Evolutionary conservation across 495 filamentous ascomycete genomes (phyloP).

Genomic region (Penicillium robsamsonii): DNA sequence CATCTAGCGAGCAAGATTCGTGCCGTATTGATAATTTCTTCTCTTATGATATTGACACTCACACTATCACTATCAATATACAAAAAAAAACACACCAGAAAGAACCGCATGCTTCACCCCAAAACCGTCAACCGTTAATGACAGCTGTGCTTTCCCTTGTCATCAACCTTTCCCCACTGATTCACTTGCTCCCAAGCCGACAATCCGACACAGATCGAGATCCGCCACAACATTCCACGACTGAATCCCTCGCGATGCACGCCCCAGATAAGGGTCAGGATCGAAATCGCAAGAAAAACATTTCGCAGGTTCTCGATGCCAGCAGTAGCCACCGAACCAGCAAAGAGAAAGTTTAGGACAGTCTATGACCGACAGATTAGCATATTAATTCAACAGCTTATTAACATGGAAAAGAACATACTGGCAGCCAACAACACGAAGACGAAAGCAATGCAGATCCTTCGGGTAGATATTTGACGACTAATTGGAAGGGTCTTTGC

Average conservation of each 20-base stretch:
- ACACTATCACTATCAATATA: background rate
- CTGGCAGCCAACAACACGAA: conserved; percentile 2
- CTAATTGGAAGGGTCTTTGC: background rate
- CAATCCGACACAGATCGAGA: background rate
- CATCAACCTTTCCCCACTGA: background rate
- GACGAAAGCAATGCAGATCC: conserved; percentile 1
- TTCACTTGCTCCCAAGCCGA: background rate
- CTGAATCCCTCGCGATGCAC: background rate
- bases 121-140: background rate
- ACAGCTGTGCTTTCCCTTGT: background rate
- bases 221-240: background rate
- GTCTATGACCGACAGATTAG: background rate
- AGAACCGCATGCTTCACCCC: background rate
- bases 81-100: background rate
- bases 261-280: background rate
- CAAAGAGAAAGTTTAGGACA: background rate
- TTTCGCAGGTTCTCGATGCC: background rate
- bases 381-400: background rate
- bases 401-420: background rate
- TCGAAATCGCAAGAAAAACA: background rate
- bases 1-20: background rate
- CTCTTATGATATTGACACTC: background rate
- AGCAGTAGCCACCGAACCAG: background rate
- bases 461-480: background rate
- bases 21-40: background rate